Base-by-base conservation (phyloP, 805 yeast species). In the Millerago galiae region DNA sequence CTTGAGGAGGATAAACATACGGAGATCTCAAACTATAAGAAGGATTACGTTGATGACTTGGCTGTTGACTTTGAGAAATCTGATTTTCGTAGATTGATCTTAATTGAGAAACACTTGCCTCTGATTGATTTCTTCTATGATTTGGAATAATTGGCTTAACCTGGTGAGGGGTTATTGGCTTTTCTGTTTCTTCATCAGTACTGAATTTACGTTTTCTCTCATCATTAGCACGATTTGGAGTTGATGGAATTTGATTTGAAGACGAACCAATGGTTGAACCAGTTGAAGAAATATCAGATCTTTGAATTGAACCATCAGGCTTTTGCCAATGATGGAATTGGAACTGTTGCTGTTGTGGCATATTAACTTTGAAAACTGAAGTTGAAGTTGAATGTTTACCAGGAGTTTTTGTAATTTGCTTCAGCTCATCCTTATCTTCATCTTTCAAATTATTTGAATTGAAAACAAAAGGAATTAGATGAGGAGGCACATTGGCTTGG, bases 391-490 rank as follows among this genome's bases (percentile, higher is more conserved):
- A 11, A 4, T 32, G 25, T 17, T 16, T 35, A 35, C n/a, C 15
- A 35, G 4, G 8, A 12, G 25, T 6, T 35, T 30, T 37, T 8
- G 21, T 15, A 11, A 13, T 15, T 4, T 21, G 24, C 7, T 36
- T 31, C 16, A 15, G 21, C 7, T 9, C 14, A 6, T 37, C 41
- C 29, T 37, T 30, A 16, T 29, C 37, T 28, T 26, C 16, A 13
- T 40, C 42, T 21, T 34, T 40, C 7, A 16, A 7, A 3, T 47
- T 51, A n/a, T 36, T 42, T 10, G 47, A 34, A 1, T 43, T 38
- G 39, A 70, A 65, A 21, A 70, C 50, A 17, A 52, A 50, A 0
- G 72, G 72, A 4, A 70, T 61, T 29, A 67, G 41, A 27, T 67
- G 67, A 8, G 62, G 56, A 25, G 60, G 63, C 8, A 71, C 51